phyloP scores from a whole-genome alignment of 2,329 filamentous ascomycete species.

The Hirsutella rhossiliensis region DNA sequence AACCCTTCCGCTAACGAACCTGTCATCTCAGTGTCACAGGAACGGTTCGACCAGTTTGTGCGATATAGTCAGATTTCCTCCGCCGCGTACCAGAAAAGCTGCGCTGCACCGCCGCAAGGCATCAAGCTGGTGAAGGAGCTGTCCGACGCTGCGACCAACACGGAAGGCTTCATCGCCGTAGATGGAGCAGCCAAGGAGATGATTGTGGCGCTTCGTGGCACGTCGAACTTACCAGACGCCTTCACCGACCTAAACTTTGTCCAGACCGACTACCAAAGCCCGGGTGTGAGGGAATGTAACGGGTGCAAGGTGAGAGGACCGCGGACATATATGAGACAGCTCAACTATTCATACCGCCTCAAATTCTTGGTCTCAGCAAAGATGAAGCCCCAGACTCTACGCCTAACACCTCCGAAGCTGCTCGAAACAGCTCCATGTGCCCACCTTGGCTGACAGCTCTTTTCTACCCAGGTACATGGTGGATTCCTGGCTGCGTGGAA shows the following conservation, averaged over 20 bases:
- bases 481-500: conserved; percentile 44
- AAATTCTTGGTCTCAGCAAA: too few species aligned
- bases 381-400: too few species aligned
- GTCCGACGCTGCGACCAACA: conserved; percentile 21
- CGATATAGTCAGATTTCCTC: conserved; percentile 2
- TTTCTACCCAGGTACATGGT: conserved; percentile 15
- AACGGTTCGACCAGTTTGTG: background rate
- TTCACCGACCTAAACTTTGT: conserved; percentile 32
- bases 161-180: conserved; percentile 1
- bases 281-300: background rate
- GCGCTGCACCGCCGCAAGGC: conserved; percentile 25
- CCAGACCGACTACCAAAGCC: conserved; percentile 8
- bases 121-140: conserved; percentile 5
- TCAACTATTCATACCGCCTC: too few species aligned
- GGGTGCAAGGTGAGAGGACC: background rate
- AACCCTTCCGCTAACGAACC: too few species aligned
- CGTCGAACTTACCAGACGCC: conserved; percentile 25
- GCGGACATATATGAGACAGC: too few species aligned
- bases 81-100: conserved; percentile 20
- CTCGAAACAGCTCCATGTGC: too few species aligned
- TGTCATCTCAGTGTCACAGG: too few species aligned
- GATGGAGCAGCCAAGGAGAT: conserved; percentile 24
- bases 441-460: background rate
- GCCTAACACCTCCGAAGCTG: too few species aligned
- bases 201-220: conserved; percentile 43